Evolutionary conservation across 1,139 yeast species (phyloP).

Genomic region (Diutina neorugosa): DNA sequence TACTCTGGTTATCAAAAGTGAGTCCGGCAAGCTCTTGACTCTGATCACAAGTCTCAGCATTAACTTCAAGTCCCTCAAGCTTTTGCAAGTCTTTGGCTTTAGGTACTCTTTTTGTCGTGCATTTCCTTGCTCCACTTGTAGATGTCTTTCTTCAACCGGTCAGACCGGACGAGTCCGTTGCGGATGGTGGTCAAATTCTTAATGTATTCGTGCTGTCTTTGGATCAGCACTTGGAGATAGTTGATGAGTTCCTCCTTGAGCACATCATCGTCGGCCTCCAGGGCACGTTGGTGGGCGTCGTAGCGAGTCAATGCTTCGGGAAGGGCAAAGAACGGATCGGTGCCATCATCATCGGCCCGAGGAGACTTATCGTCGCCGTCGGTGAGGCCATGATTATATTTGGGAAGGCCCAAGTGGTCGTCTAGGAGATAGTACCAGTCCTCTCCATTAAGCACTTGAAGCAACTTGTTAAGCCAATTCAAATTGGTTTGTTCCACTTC

Average conservation of each 20-base stretch:
- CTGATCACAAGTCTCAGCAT: no score
- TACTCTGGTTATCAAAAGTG: no score
- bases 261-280: conserved; percentile 16
- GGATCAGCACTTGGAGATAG: conserved; percentile 43
- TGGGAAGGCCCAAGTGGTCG: conserved; percentile 51
- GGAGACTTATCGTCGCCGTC: not conserved
- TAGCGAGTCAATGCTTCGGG: conserved; percentile 29
- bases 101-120: conserved; percentile 43
- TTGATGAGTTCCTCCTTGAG: conserved; percentile 32
- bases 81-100: not conserved
- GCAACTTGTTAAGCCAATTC: conserved; percentile 53
- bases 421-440: conserved; percentile 61
- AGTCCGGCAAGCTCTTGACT: no score
- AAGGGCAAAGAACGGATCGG: conserved; percentile 53
- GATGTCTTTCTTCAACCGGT: conserved; percentile 56
- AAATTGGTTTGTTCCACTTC: conserved; percentile 72
- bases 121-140: conserved; percentile 79
- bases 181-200: conserved; percentile 64
- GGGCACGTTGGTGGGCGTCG: conserved; percentile 21
- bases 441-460: conserved; percentile 78
- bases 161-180: conserved; percentile 66
- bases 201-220: conserved; percentile 83
- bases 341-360: conserved; percentile 5
- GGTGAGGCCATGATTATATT: conserved; percentile 49
- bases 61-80: no score